Evolutionary conservation across 257 asterid genomes (phyloP).

Genomic region (Solanum lycopersicoides): DNA sequence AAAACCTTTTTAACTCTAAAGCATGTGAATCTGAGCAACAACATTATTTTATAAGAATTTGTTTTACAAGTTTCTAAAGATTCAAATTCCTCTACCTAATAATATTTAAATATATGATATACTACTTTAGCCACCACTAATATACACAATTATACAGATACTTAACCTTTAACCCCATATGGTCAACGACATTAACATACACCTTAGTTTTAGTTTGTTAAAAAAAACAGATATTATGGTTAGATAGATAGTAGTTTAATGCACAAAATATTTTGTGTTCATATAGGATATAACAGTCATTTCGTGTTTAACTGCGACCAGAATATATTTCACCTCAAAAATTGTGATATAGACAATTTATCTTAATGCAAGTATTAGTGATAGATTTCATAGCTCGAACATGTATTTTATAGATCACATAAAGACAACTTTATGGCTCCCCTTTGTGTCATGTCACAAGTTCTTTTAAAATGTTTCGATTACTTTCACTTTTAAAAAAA

Average conservation of each 20-base stretch:
- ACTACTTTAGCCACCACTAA: not conserved
- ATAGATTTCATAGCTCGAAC: too few species aligned
- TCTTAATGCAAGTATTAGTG: not conserved
- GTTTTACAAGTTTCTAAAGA: not conserved
- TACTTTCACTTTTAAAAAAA: not conserved
- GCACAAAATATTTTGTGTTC: too few species aligned
- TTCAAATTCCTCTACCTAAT: not conserved
- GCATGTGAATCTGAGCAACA: not conserved
- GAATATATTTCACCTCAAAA: too few species aligned
- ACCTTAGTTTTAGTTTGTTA: not conserved
- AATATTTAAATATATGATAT: too few species aligned
- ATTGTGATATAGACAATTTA: not conserved
- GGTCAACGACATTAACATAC: not conserved
- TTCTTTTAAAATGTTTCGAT: not conserved
- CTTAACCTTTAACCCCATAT: not conserved
- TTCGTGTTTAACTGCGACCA: rapidly evolving
- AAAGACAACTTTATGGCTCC: not conserved
- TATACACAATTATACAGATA: too few species aligned
- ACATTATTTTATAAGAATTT: too few species aligned
- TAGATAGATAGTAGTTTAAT: too few species aligned
- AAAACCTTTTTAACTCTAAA: not conserved
- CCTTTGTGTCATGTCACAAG: not conserved
- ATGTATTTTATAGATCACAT: rapidly evolving
- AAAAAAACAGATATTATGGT: too few species aligned
- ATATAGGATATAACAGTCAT: too few species aligned